These are phyloP conservation scores for Hymenoscyphus albidus DNA, from an alignment of 2,329 filamentous ascomycete species.

Conservation along the genomic window DNA sequence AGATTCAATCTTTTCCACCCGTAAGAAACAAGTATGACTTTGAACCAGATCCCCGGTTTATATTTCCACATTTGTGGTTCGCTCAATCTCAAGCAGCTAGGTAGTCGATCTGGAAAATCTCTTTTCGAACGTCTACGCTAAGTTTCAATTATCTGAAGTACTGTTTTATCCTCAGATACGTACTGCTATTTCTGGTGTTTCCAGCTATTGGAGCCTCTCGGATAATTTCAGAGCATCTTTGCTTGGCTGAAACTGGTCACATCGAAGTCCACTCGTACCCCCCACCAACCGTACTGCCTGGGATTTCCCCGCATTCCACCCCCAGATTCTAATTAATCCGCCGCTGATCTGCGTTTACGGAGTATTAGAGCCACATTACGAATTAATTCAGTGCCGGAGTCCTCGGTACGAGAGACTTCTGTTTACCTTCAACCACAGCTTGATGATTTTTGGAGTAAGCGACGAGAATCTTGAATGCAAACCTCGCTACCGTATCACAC, in stretches of 20 bases:
- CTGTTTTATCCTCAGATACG: no score
- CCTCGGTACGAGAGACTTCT: no score
- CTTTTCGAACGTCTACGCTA: neutral
- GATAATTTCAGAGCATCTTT: neutral
- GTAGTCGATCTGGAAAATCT: neutral
- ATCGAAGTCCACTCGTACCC: neutral
- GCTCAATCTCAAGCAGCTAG: neutral
- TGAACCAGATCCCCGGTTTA: neutral
- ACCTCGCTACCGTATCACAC: neutral
- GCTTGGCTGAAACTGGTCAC: neutral
- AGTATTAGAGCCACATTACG: neutral
- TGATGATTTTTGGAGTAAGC: neutral
- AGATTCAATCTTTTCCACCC: neutral
- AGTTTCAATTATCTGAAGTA: no score
- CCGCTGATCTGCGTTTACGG: neutral
- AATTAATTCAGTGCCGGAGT: no score
- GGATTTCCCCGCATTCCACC: neutral
- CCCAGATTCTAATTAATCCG: neutral
- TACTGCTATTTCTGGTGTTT: no score
- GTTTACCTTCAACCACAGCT: no score
- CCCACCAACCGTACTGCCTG: neutral
- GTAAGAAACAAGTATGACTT: neutral
- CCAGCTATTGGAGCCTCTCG: neutral
- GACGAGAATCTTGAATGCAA: neutral
- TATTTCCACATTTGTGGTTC: neutral